phyloP scores from a whole-genome alignment of 805 yeast genomes.

The Schwanniomyces yamadae region DNA sequence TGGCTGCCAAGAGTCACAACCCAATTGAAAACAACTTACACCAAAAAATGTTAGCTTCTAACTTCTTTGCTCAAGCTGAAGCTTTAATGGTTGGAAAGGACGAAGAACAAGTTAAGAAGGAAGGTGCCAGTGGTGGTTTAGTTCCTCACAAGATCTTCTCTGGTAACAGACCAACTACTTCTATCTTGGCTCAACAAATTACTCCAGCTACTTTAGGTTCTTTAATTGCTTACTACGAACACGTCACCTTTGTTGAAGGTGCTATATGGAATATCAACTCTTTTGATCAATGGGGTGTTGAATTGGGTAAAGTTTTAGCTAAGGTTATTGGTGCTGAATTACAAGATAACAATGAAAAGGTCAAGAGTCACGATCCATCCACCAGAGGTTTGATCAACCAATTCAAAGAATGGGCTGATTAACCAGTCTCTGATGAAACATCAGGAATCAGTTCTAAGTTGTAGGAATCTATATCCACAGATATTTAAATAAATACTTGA shows the following conservation, averaged over 20 bases:
- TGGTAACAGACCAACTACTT: conserved; percentile 99
- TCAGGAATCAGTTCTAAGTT: not conserved
- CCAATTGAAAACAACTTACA: conserved; percentile 92
- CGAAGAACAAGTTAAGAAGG: conserved; percentile 76
- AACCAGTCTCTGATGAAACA: conserved; percentile 4
- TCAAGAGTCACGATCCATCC: conserved; percentile 79
- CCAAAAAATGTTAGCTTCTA: conserved; percentile 98
- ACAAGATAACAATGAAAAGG: conserved; percentile 51
- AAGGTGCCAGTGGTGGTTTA: conserved; percentile 82
- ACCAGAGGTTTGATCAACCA: conserved; percentile 93
- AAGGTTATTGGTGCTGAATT: conserved; percentile 92
- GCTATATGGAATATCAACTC: conserved; percentile 99
- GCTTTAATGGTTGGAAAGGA: conserved; percentile 96
- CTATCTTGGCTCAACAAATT: conserved; percentile 91
- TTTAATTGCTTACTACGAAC: conserved; percentile 96
- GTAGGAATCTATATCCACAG: not conserved
- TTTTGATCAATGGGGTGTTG: conserved; percentile 99
- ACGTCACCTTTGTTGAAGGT: conserved; percentile 96
- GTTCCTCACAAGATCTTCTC: conserved; percentile 95
- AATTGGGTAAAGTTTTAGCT: conserved; percentile 96
- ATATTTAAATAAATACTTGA: not conserved
- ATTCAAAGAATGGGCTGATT: conserved; percentile 77
- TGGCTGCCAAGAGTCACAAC: conserved; percentile 97
- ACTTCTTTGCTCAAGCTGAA: conserved; percentile 97
- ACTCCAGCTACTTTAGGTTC: conserved; percentile 97